Evolutionary conservation across 1,284 basidiomycete species (phyloP), one percentile per base, ranked within the genome.

Genomic region (Ceratobasidium sp.): DNA sequence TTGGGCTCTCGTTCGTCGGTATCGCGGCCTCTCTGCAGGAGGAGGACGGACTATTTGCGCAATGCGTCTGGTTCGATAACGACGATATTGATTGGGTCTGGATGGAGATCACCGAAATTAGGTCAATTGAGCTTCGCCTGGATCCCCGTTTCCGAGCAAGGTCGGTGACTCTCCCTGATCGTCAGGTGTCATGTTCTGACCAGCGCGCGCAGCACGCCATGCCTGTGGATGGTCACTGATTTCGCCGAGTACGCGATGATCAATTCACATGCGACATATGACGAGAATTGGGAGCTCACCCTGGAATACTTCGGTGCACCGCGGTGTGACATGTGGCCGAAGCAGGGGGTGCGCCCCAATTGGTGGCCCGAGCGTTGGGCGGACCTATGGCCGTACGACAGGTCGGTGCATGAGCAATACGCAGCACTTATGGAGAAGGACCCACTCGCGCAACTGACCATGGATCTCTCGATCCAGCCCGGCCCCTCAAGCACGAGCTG

Each of bases 21-120:
- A 22, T 50, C 50, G 22, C 36, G 1, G 48, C 65, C 14, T 51
- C 65, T 27, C 44, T 67, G 51, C 8, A 41, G 19, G 51, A 51
- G 4, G n/a, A 24, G 51, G 65, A 67, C 22, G 51, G 50, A 2
- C 51, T 67, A 6, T 29, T 36, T 17, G 27, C 65, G 6, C 65
- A 67, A 24, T 53, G 65, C 50, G 24, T 22, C 11, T 67, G 65
- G 65, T 67, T 51, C 45, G 9, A 24, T n/a, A 29, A 53, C 19
- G 65, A 67, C 36, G n/a, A 54, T n/a, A 51, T 67, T 24, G 65
- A 67, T 36, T 67, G 65, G 51, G 36, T 7, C 27, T 67, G 65
- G 65, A 36, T 24, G 22, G 33, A 54, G 29, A 54, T 54, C 65
- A 54, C 48, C 17, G 41, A 67, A 5, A 22, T 67, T 6, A 27